Base-by-base conservation (phyloP, 2,329 filamentous ascomycete species). In the Helminthosporium solani region DNA sequence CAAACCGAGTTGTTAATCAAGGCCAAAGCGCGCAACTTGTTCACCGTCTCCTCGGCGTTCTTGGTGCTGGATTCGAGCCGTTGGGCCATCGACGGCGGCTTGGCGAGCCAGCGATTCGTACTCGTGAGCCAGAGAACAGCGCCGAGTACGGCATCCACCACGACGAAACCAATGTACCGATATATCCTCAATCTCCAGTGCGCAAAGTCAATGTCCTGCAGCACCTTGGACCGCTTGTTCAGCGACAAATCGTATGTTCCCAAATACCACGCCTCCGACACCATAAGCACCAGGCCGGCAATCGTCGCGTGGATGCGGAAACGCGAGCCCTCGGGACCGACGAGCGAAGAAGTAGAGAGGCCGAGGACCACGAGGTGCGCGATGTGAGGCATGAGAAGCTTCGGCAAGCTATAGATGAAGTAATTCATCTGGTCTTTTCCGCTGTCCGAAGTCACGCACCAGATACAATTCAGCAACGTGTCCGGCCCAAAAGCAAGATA, bases 401-500 rank as follows among this genome's bases (percentile, higher is more conserved):
- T 77, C 0, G 92, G 88, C 0, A 95, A 71, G 12, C 87, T 85
- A 72, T 95, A 97, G 66, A 88, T 80, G 39, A 95, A 78, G 74
- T 90, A 96, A 33, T 80, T 82, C 30, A 74, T 75, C 4, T 83
- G 78, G 38, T 87, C 83, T 47, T 88, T 84, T 11, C 30, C 48
- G n/a, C 83, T 73, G 40, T 74, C 77, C 16, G 83, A 43, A 3
- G 56, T 48, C 19, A 82, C 73, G 78, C 91, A 96, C 74, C 95
- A 96, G n/a, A 82, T 79, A 68, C 91, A 97, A 47, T 83, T 77
- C 18, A 84, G 76, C 30, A 97, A 68, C 7, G 85, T 82, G 27
- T 81, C 77, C 0, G 90, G 88, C 2, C 94, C 94, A 70, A 84
- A 95, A 48, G 87, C 84, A 42, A 95, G 78, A 73, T 96, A 97